Conservation (phyloP, 495 filamentous ascomycete genomes). For the Cairneyella variabilis region DNA sequence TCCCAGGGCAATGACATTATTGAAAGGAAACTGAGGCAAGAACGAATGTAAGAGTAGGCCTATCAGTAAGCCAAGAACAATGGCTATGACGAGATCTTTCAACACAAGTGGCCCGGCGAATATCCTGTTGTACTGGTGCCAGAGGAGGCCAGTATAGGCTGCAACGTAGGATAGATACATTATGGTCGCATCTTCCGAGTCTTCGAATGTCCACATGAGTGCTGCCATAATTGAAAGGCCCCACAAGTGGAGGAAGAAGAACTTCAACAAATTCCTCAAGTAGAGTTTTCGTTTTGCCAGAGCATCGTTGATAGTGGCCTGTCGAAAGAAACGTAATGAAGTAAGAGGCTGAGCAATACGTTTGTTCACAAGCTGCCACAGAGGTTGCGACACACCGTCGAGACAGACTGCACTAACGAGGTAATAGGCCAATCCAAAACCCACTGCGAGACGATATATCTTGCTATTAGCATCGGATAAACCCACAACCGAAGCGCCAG, state of each 20-base stretch:
- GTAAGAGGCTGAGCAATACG: conserved; percentile 3
- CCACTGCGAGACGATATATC: conserved; percentile 46
- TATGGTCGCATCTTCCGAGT: conserved; percentile 34
- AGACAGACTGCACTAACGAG: conserved; percentile 56
- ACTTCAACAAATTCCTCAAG: conserved; percentile 48
- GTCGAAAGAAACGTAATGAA: conserved; percentile 24
- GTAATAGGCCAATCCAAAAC: conserved; percentile 57
- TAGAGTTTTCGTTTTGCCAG: conserved; percentile 49
- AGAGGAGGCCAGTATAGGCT: conserved; percentile 56
- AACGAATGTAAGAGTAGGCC: conserved; percentile 40
- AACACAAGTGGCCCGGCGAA: no score
- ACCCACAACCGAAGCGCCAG: conserved; percentile 41
- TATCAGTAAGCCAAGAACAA: conserved; percentile 41
- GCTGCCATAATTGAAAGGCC: conserved; percentile 45
- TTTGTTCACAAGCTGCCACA: conserved; percentile 44
- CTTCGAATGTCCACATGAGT: conserved; percentile 53
- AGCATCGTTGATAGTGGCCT: conserved; percentile 41
- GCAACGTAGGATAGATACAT: conserved; percentile 51
- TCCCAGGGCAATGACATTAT: conserved; percentile 46
- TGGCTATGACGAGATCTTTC: conserved; percentile 42
- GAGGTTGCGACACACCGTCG: conserved; percentile 52
- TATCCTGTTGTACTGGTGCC: conserved; percentile 55
- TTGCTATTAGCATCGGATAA: conserved; percentile 36
- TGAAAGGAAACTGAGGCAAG: conserved; percentile 38
- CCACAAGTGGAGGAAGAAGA: conserved; percentile 55